These are phyloP conservation scores for Trichoderma sp. DNA, from an alignment of 2,329 filamentous ascomycete genomes.

Conservation along the genomic window DNA sequence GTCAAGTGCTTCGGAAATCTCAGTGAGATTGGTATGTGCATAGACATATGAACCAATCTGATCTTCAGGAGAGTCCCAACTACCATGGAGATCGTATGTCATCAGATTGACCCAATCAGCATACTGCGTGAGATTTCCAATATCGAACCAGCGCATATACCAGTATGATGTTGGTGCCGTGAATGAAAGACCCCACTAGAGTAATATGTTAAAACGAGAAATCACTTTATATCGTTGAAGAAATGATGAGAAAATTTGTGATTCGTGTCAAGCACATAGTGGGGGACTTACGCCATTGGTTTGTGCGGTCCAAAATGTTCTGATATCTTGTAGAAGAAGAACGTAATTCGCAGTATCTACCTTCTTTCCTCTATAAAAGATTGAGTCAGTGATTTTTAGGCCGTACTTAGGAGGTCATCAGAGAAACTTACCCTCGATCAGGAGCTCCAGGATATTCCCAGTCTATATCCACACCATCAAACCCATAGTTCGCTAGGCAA, in stretches of 20 bases:
- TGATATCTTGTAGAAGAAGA: background rate
- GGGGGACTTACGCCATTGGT: background rate
- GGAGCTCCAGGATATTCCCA: background rate
- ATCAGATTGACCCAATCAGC: background rate
- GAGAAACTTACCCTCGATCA: background rate
- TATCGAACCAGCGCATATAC: background rate
- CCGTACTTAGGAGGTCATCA: background rate
- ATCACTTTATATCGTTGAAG: background rate
- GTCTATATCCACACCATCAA: background rate
- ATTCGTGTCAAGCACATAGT: background rate
- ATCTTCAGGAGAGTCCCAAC: background rate
- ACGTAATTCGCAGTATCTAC: background rate
- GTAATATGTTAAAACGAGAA: too few relatives aligned
- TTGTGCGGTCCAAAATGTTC: background rate
- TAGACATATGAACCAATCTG: background rate
- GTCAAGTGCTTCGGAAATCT: background rate
- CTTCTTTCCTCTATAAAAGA: background rate
- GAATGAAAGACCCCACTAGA: background rate
- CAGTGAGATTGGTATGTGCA: background rate
- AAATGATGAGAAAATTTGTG: background rate
- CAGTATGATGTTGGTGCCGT: background rate
- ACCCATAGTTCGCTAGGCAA: background rate
- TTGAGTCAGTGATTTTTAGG: background rate
- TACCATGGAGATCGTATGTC: background rate
- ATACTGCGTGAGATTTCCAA: background rate